Conservation (phyloP, 805 yeast species). For the Myxozyma udenii region DNA sequence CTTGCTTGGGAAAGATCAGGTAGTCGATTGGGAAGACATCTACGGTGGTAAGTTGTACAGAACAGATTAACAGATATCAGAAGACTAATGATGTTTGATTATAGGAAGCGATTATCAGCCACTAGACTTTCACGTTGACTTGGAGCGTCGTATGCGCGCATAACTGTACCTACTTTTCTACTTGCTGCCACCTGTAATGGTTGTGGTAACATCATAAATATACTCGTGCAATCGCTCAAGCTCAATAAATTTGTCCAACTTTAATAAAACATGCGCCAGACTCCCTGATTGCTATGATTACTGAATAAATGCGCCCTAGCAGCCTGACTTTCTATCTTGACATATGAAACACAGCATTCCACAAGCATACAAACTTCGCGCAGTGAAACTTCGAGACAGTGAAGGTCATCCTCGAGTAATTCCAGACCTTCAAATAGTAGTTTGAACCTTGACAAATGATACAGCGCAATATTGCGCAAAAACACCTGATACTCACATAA, state of each 20-base stretch:
- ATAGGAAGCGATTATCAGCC: conserved; percentile 19
- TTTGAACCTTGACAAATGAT: too few species aligned
- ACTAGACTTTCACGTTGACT: conserved; percentile 21
- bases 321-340: too few species aligned
- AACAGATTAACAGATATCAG: not conserved
- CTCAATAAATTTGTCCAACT: not conserved
- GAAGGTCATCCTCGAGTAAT: too few species aligned
- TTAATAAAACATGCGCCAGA: too few species aligned
- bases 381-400: too few species aligned
- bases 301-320: too few species aligned
- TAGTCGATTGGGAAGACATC: conserved; percentile 91
- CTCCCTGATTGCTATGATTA: too few species aligned
- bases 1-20: conserved; percentile 68
- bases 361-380: too few species aligned
- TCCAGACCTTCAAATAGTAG: too few species aligned
- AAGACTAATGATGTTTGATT: not conserved
- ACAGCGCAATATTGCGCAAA: too few species aligned
- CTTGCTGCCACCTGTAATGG: not conserved
- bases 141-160: conserved; percentile 19
- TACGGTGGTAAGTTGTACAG: conserved; percentile 36
- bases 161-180: not conserved
- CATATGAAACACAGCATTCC: too few species aligned
- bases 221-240: not conserved
- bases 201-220: not conserved
- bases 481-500: too few species aligned